Evolutionary conservation across 495 filamentous ascomycete species (phyloP).

Genomic region (Neurospora sp.): DNA sequence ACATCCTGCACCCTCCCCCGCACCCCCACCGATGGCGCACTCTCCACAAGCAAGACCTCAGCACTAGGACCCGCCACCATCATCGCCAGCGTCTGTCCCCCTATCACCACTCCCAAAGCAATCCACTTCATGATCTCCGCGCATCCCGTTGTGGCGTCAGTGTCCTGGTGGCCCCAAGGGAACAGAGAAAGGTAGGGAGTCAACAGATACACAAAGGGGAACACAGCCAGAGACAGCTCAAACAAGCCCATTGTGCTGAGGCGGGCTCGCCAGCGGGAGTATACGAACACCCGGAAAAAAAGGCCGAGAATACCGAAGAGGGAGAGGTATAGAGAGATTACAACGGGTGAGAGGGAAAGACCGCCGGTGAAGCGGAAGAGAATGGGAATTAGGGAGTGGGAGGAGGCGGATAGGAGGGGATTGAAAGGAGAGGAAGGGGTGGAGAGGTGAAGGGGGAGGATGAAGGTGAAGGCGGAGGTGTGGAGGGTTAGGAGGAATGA

Average conservation of each 20-base stretch:
- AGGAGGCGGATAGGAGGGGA: conserved; percentile 65
- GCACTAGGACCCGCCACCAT: conserved; percentile 62
- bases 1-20: conserved; percentile 63
- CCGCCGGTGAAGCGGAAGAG: conserved; percentile 64
- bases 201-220: conserved; percentile 54
- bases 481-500: conserved; percentile 65
- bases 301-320: conserved; percentile 63
- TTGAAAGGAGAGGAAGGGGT: conserved; percentile 51
- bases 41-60: conserved; percentile 62
- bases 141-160: not conserved
- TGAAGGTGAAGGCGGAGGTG: conserved; percentile 62
- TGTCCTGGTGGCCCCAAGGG: conserved; percentile 21
- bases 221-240: conserved; percentile 48
- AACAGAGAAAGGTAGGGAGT: conserved; percentile 59
- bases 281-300: conserved; percentile 58
- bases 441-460: conserved; percentile 65
- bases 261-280: conserved; percentile 48
- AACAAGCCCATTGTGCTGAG: conserved; percentile 56
- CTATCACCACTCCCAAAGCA: conserved; percentile 53
- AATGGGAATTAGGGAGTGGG: conserved; percentile 41
- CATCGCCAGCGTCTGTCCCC: conserved; percentile 58
- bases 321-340: conserved; percentile 59
- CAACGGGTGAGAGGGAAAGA: conserved; percentile 55
- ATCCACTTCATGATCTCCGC: conserved; percentile 16
- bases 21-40: conserved; percentile 49